These are phyloP conservation scores for Colletotrichum liriopes DNA, from an alignment of 2,329 filamentous ascomycete species.

Conservation along the genomic window DNA sequence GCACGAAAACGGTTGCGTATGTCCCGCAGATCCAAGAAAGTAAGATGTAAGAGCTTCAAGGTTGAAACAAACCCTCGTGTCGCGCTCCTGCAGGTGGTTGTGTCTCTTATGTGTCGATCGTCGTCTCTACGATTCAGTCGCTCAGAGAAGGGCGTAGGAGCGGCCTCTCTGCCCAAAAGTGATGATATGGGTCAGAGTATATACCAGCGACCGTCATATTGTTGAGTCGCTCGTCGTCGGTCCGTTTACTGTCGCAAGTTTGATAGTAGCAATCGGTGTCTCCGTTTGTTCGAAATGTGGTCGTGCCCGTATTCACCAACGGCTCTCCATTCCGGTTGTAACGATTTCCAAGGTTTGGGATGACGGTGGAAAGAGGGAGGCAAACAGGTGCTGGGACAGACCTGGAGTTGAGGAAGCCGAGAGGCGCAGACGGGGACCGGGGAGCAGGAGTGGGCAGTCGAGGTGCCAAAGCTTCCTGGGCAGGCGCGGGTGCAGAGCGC, in stretches of 20 bases:
- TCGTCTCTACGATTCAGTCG: conserved; percentile 35
- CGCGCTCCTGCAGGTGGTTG: conserved; percentile 15
- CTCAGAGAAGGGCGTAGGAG: conserved; percentile 5
- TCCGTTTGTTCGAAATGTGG: conserved; percentile 20
- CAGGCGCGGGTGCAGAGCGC: conserved; percentile 2
- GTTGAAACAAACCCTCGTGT: conserved; percentile 42
- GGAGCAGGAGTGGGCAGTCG: conserved; percentile 17
- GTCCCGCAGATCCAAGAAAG: conserved; percentile 28
- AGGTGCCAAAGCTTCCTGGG: conserved; percentile 15
- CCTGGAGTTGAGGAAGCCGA: conserved; percentile 4
- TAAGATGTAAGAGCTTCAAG: conserved; percentile 28
- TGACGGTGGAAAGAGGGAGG: conserved; percentile 31
- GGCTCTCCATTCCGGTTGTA: conserved; percentile 33
- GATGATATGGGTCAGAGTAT: conserved; percentile 18
- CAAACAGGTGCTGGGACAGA: conserved; percentile 7
- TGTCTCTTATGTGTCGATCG: conserved; percentile 29
- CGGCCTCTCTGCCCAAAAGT: not conserved
- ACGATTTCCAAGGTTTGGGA: conserved; percentile 40
- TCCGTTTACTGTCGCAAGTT: conserved; percentile 31
- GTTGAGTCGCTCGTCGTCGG: conserved; percentile 29
- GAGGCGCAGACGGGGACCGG: conserved; percentile 25
- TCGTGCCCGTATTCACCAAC: conserved; percentile 22
- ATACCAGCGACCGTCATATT: conserved; percentile 36
- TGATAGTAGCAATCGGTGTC: conserved; percentile 27
- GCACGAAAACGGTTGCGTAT: conserved; percentile 24